Base-by-base conservation (phyloP, 2,329 filamentous ascomycete species). In the Clonostachys byssicola region DNA sequence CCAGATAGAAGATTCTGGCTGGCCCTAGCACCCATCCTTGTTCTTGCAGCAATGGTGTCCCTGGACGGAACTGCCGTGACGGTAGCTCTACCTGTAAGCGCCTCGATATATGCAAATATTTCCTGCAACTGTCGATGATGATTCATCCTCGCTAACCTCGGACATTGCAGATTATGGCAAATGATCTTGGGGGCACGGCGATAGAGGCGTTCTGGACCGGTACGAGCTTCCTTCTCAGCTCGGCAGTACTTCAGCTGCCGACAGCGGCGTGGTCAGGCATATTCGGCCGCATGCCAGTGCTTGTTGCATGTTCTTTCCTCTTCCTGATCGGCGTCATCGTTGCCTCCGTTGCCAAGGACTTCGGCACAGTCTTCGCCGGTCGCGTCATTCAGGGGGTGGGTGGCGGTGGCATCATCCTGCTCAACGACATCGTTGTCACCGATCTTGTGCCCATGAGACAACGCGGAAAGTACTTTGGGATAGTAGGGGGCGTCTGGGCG, bases 121-220 rank as follows among this genome's bases (percentile, higher is more conserved):
- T 30, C 23, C 23, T 3, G 23, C 23, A 30, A 30, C 9, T 5
- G 9, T 30, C 9, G 9, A 10, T 30, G 23, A 30, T 10, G 23
- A 30, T 30, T 30, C 23, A 30, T 30, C 23, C 23, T 30, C 23
- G 23, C 23, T 30, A 30, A 30, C 23, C 3, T 30, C 23, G 23
- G 23, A 3, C 23, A 30, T 18, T 39, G 14, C 36, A 39, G 36
- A 18, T 18, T 39, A n/a, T 39, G 36, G 36, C 36, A 39, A 39
- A 39, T 39, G 36, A 39, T 18, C 36, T 39, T n/a, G 17, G 17
- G 9, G 40, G 40, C 18, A 23, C n/a, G 1, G 77, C 77, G 5
- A 75, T 80, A 40, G 72, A 86, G 62, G 80, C 81, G 0, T 88
- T 87, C 57, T 88, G 84, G 85, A 76, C 81, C 5, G 85, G 83